A percentile compares a stretch with the other conserved stretches of the same genome.
These are phyloP conservation scores for Prunus mume DNA, from an alignment of 306 rosid genomes.

Conservation along the genomic window DNA sequence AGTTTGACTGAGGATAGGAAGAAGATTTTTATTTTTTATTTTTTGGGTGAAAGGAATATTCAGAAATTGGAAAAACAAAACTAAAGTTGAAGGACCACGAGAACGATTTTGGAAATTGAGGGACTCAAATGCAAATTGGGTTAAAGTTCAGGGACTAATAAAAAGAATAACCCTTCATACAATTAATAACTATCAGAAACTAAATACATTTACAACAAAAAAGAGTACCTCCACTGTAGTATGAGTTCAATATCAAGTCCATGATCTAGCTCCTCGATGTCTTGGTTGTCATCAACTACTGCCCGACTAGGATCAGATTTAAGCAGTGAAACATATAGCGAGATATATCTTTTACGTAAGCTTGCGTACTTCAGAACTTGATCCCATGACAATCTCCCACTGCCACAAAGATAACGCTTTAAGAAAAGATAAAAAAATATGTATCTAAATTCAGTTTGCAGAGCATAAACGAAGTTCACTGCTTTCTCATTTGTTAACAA, in stretches of 20 bases:
- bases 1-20: too few relatives aligned
- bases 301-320: slow-evolving; percentile 76
- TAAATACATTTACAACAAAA: slow-evolving; percentile 1
- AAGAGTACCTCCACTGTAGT: slow-evolving; percentile 89
- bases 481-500: background rate
- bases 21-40: too few relatives aligned
- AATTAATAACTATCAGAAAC: slow-evolving; percentile 1
- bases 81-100: too few relatives aligned
- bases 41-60: too few relatives aligned
- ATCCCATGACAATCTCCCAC: slow-evolving; percentile 97
- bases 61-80: too few relatives aligned
- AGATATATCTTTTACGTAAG: slow-evolving; percentile 77
- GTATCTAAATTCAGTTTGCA: background rate
- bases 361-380: slow-evolving; percentile 84
- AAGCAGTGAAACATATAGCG: slow-evolving; percentile 79
- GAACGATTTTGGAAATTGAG: too few relatives aligned
- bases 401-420: slow-evolving; percentile 41
- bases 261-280: slow-evolving; percentile 80
- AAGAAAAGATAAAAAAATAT: slow-evolving; percentile 6
- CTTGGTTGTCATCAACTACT: slow-evolving; percentile 64
- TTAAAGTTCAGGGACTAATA: too few relatives aligned
- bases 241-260: slow-evolving; percentile 88
- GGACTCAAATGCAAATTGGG: too few relatives aligned
- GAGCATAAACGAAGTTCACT: background rate
- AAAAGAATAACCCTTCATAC: background rate